Evolutionary conservation across 495 filamentous ascomycete species (phyloP), one percentile per base, ranked within the genome.

Genomic region (Bacidia rubella): DNA sequence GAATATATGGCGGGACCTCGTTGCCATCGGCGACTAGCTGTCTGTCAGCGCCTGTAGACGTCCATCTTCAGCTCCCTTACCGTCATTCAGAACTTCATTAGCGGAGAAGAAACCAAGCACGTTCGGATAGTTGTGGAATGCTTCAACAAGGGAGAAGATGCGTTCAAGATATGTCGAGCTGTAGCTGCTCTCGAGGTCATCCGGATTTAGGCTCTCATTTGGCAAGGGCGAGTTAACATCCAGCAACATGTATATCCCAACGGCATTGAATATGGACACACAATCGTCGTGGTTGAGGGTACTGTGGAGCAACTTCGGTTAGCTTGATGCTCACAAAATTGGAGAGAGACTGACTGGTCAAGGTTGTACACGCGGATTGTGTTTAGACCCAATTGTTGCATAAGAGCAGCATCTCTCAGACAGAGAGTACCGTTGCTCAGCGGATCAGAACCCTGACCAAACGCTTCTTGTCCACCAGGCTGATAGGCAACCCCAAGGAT

Each of bases 311-410:
- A n/a, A 35, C 29, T 35, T 15, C 15, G 29, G 29, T 35, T 35
- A 35, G 29, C 15, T 5, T 15, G 15, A 7, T 5, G 7, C 29
- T 5, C 15, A 35, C 29, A 15, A 35, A 35, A 35, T 15, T 15
- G 15, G 5, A 5, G 15, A 35, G 7, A 35, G 15, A 35, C 29
- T 35, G 7, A 69, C 11, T 90, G 90, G 62, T 86, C 80, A 50
- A 96, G 64, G 73, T 95, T 97, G 74, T 97, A 97, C 9, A 92
- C 79, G 55, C 90, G 86, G 66, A 97, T 90, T 25, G 87, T 83
- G 72, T 97, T 95, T 56, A 92, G 68, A 68, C 83, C 85, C 51
- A 97, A 72, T 23, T 75, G 65, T 73, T 97, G 90, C 79, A 97
- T 87, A 22, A 97, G 70, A 10, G 88, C 88, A 47, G 92, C 90